Evolutionary conservation across 495 filamentous ascomycete species (phyloP), one percentile per base, ranked within the genome.

Genomic region (Penicillium dipodomyicola): DNA sequence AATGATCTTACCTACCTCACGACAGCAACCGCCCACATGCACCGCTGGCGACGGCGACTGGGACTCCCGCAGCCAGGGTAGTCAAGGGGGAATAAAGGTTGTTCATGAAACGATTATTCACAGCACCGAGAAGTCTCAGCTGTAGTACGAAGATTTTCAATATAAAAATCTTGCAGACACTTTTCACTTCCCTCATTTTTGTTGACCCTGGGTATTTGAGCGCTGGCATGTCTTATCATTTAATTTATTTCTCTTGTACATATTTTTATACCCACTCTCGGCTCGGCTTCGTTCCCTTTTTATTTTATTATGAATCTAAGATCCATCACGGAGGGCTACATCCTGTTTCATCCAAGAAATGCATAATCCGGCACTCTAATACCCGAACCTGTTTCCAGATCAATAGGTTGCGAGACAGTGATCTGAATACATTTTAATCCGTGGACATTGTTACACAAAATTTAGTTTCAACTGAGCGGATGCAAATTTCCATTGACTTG

Each of bases 1-100:
- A 25, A 76, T 76, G 49, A 67, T 78, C 1, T 17, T 72, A 17
- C 67, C 65, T 1, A 65, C 57, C 23, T 65, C 62, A 4, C 57
- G 67, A 14, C 64, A 70, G 29, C 65, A 68, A 19, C 65, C 67
- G 7, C 48, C 67, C 8, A 66, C 65, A 1, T 70, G 67, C 23
- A 64, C 62, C 1, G 62, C 56, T 35, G 63, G 59, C 11, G 65
- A 68, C 0, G 56, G 56, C 2, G 61, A 66, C 22, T 70, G 67
- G 67, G 65, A 70, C 10, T 49, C 67, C 0, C 48, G 41, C 17
- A 70, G 67, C 25, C 62, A 68, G 43, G 14, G n/a, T 9, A 68
- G 67, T 15, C 60, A 64, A n/a, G 27, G 49, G 23, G 67, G 62
- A 19, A 70, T 70, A 25, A 70, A 68, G 25, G 67, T 70, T 39